phyloP scores from a whole-genome alignment of 2,329 filamentous ascomycete genomes.

The Botryotinia calthae region DNA sequence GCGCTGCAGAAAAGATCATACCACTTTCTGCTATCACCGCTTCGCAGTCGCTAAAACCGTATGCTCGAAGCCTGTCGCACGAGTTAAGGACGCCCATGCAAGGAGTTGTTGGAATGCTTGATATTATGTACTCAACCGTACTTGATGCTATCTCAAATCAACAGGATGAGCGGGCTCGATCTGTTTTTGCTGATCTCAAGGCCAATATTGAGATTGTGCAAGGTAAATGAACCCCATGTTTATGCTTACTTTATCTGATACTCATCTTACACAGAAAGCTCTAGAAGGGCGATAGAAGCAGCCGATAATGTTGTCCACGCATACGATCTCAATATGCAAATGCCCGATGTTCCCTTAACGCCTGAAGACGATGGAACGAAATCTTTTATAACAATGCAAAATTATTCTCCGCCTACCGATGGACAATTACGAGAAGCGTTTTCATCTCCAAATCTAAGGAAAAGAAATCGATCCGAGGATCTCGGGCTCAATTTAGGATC shows the following conservation, averaged over 20 bases:
- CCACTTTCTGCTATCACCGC: constrained; percentile 55
- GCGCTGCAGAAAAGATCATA: constrained; percentile 44
- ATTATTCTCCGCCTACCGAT: not conserved
- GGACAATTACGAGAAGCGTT: not conserved
- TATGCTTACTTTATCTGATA: not conserved
- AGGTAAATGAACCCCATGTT: constrained; percentile 43
- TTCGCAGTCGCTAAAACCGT: constrained; percentile 66
- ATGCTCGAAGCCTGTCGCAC: constrained; percentile 69
- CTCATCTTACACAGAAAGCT: constrained; percentile 53
- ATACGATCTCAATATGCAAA: constrained; percentile 72
- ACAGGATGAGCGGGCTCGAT: constrained; percentile 48
- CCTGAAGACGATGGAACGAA: constrained; percentile 26
- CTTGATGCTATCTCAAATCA: constrained; percentile 61
- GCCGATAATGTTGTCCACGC: constrained; percentile 75
- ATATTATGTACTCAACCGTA: constrained; percentile 72
- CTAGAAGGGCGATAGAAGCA: constrained; percentile 67
- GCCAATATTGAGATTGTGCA: constrained; percentile 70
- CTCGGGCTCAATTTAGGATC: constrained; percentile 28
- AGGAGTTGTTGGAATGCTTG: constrained; percentile 72
- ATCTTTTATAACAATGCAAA: not conserved
- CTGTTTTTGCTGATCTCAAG: constrained; percentile 60
- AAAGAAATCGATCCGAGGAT: constrained; percentile 30
- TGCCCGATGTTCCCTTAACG: constrained; percentile 58
- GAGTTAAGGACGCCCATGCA: constrained; percentile 73
- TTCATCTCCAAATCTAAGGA: constrained; percentile 17